Evolutionary conservation across 345 rosid species (phyloP), one percentile per base, ranked within the genome.

Genomic region (Sonneratia caseolaris): DNA sequence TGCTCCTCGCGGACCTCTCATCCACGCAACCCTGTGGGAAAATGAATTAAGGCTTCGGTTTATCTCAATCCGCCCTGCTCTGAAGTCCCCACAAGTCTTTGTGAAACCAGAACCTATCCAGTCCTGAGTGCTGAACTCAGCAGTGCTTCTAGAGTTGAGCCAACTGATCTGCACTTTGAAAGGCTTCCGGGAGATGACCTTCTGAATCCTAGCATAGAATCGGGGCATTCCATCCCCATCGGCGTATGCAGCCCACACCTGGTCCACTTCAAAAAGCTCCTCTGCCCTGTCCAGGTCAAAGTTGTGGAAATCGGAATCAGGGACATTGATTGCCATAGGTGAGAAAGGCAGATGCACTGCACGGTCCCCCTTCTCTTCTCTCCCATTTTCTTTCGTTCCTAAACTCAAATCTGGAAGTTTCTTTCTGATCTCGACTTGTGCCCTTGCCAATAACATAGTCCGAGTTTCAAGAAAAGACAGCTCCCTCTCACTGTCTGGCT

Each of bases 171-270:
- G 85, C 88, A 92, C 74, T 84, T 86, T 90, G 74, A 95, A 92
- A 27, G 99, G 99, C 53, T 80, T 81, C 81, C 72, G 22, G 62
- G 99, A 90, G 5, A 89, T 75, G 66, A 95, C 96, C 79, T 88
- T 89, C 67, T 86, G 93, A 78, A 95, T 89, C 83, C 93, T 87
- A 65, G 98, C 98, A 79, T 92, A 95, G 72, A 79, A 92, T 48
- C 99, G 91, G 68, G 99, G 99, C 99, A 95, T 90, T 38, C 97
- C 98, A 75, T 92, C 98, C 42, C 84, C 87, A 72, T 87, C 86
- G 24, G 92, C 99, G 76, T 95, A 95, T 9, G 96, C 98, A 72
- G 98, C 99, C 99, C 99, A 95, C 51, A 95, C 89, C 78, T 95
- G 91, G 74, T 90, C 93, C 10, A 80, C 92, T 64, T 68, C 81